phyloP scores from a whole-genome alignment of 176 grass and related monocot genomes.

The Carex myosuroides region DNA sequence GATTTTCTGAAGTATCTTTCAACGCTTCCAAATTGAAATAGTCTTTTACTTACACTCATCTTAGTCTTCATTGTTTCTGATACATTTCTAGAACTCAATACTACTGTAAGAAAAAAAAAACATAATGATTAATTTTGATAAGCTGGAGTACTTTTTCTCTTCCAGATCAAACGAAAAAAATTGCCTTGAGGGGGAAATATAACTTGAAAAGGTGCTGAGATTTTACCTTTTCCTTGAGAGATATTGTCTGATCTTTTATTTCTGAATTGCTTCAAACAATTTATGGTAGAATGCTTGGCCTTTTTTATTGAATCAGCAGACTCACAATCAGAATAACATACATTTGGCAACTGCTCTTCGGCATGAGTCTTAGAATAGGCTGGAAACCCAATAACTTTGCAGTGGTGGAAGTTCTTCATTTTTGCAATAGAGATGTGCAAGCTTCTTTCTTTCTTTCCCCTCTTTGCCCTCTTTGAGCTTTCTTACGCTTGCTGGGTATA shows the following conservation, averaged over 20 bases:
- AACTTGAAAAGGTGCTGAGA: not conserved
- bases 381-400: constrained; percentile 40
- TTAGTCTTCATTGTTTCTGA: constrained; percentile 85
- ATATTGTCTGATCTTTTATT: not conserved
- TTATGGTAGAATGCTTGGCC: constrained; percentile 7
- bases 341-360: constrained; percentile 32
- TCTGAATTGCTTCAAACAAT: not conserved
- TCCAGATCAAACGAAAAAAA: not conserved
- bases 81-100: constrained; percentile 46
- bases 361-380: constrained; percentile 48
- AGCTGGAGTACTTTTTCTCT: not conserved
- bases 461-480: not conserved
- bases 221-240: constrained; percentile 7
- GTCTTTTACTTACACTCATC: constrained; percentile 50
- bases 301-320: constrained; percentile 23
- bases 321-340: not conserved
- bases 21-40: constrained; percentile 51
- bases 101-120: constrained; percentile 33
- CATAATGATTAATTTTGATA: not conserved
- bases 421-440: not conserved
- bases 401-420: constrained; percentile 7
- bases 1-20: constrained; percentile 62
- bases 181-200: not conserved
- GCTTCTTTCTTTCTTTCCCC: constrained; percentile 34
- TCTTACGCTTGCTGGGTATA: not conserved